Evolutionary conservation across 352 stramenopile species (phyloP).

Genomic region (Pythium rishiriense): DNA sequence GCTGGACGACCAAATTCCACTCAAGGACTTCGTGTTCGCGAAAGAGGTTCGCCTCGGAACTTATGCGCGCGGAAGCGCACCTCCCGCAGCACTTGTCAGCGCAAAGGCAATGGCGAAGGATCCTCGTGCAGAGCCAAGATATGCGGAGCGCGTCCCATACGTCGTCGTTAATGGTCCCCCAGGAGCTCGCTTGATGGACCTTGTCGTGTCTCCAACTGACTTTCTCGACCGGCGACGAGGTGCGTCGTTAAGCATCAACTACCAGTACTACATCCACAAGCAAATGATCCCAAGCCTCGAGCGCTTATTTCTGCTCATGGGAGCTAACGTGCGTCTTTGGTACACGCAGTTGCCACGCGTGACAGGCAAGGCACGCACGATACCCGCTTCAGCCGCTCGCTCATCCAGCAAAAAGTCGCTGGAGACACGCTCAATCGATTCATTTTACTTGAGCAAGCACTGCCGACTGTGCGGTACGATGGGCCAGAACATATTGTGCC

Average conservation of each 20-base stretch:
- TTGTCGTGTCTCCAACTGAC: conserved; percentile 86
- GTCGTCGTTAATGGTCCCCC: conserved; percentile 89
- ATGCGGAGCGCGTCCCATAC: conserved; percentile 89
- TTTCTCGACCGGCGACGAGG: conserved; percentile 37
- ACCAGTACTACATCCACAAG: conserved; percentile 94
- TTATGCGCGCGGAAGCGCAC: conserved; percentile 61
- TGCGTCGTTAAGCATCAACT: conserved; percentile 68
- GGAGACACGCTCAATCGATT: conserved; percentile 64
- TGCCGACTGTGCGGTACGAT: conserved; percentile 72
- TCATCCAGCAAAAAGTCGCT: conserved; percentile 12
- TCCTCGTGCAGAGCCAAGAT: conserved; percentile 70
- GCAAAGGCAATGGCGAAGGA: conserved; percentile 81
- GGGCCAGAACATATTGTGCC: conserved; percentile 53
- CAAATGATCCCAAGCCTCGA: conserved; percentile 82
- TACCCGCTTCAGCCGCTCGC: background rate
- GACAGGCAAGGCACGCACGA: conserved; percentile 52
- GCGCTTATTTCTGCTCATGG: conserved; percentile 77
- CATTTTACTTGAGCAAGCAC: conserved; percentile 84
- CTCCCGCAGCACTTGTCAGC: conserved; percentile 77
- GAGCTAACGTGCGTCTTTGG: conserved; percentile 77
- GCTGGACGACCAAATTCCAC: conserved; percentile 57
- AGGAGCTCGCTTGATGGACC: conserved; percentile 85
- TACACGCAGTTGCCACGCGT: conserved; percentile 61
- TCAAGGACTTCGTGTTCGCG: conserved; percentile 82
- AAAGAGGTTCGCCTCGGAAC: conserved; percentile 87